Conservation (phyloP, 768 basidiomycete species). For the Suillus sp. region DNA sequence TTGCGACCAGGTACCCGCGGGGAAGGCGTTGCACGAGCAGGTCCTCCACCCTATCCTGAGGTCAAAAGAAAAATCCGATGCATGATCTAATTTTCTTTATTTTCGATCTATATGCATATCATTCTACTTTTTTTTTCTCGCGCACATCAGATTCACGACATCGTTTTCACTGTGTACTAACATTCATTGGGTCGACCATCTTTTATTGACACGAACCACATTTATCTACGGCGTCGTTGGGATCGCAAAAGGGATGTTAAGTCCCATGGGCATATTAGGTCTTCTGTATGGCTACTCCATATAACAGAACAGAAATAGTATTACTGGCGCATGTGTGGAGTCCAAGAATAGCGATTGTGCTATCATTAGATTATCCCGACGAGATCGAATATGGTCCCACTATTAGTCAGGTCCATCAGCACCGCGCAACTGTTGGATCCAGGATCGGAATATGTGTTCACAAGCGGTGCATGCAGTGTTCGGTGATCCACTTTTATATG, state of each 20-base stretch:
- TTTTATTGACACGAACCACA: constrained; percentile 6
- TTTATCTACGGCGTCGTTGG: constrained; percentile 6
- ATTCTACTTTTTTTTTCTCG: constrained; percentile 10
- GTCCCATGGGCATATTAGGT: constrained; percentile 15
- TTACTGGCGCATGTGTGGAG: background rate
- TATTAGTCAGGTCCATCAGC: background rate
- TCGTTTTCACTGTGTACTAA: constrained; percentile 29
- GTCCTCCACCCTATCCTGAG: constrained; percentile 67
- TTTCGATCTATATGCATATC: background rate
- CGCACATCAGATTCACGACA: constrained; percentile 15
- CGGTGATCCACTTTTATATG: background rate
- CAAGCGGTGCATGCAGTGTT: background rate
- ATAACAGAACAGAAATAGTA: background rate
- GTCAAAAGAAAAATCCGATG: constrained; percentile 28
- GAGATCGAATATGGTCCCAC: background rate
- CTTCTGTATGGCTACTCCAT: background rate
- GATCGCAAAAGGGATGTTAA: constrained; percentile 27
- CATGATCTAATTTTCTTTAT: constrained; percentile 17
- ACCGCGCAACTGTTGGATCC: background rate
- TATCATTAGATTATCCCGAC: background rate
- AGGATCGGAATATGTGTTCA: background rate
- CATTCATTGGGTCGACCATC: constrained; percentile 14
- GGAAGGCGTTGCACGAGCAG: constrained; percentile 93
- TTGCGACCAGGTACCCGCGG: constrained; percentile 71
- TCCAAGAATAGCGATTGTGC: background rate